phyloP scores from a whole-genome alignment of 1,284 basidiomycete species.

The Ceratobasidium sp. region DNA sequence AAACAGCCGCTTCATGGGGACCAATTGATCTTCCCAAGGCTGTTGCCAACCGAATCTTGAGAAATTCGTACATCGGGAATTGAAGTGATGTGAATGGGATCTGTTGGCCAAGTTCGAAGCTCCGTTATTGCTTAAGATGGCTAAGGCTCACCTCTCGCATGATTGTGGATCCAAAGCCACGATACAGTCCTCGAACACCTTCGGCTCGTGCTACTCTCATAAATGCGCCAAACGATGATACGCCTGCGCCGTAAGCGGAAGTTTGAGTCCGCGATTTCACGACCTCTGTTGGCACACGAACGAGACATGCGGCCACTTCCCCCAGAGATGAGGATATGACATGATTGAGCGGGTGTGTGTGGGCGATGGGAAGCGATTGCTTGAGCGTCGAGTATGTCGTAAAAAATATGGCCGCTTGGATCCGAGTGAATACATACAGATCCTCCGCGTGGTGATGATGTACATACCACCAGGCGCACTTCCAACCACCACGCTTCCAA shows the following conservation, averaged over 20 bases:
- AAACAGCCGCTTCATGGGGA: constrained; percentile 88
- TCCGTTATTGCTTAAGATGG: neutral
- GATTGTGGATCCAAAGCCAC: constrained; percentile 83
- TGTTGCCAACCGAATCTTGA: constrained; percentile 77
- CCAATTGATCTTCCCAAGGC: constrained; percentile 69
- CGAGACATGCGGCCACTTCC: constrained; percentile 90
- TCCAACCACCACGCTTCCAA: constrained; percentile 95
- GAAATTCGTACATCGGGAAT: constrained; percentile 93
- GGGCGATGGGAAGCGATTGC: constrained; percentile 70
- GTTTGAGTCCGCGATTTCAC: constrained; percentile 90
- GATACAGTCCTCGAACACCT: constrained; percentile 79
- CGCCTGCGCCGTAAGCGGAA: constrained; percentile 71
- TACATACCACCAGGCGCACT: constrained; percentile 94
- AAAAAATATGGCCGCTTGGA: constrained; percentile 92
- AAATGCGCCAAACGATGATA: constrained; percentile 65
- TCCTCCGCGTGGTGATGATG: neutral
- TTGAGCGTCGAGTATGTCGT: constrained; percentile 94
- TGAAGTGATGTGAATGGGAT: constrained; percentile 98
- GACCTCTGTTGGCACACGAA: constrained; percentile 95
- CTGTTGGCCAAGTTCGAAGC: constrained; percentile 59
- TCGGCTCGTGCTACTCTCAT: constrained; percentile 67
- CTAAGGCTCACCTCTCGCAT: constrained; percentile 74
- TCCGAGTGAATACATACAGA: neutral
- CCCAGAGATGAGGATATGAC: constrained; percentile 84
- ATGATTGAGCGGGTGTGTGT: constrained; percentile 76